phyloP scores from a whole-genome alignment of 257 asterid genomes.

The Handroanthus guayacan region DNA sequence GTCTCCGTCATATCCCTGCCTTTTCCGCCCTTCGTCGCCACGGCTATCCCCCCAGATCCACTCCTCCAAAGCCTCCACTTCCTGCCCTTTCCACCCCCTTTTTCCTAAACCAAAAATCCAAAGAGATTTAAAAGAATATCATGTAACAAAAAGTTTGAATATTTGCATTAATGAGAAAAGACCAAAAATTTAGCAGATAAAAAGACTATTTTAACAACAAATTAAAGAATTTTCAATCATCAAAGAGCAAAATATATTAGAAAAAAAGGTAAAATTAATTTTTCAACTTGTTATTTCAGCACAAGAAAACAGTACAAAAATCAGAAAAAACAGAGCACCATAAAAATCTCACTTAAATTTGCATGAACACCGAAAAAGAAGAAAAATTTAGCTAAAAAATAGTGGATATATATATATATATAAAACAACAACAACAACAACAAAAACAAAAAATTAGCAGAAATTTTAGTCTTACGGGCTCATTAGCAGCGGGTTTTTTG shows the following conservation, averaged over 20 bases:
- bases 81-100: slow-evolving; percentile 66
- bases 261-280: background rate
- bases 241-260: background rate
- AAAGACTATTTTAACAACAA: background rate
- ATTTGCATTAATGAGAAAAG: background rate
- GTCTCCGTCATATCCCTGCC: slow-evolving; percentile 51
- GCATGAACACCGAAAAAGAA: background rate
- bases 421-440: background rate
- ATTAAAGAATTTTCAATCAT: background rate
- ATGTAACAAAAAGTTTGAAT: background rate
- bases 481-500: slow-evolving; percentile 55
- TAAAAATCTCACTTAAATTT: background rate
- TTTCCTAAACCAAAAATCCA: slow-evolving; percentile 45
- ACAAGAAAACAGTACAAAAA: too few relatives aligned
- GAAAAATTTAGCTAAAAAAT: background rate
- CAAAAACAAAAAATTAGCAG: background rate
- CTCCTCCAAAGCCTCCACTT: slow-evolving; percentile 98
- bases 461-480: slow-evolving; percentile 51
- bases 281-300: slow-evolving; percentile 10
- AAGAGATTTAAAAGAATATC: slow-evolving; percentile 4
- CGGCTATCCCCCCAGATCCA: slow-evolving; percentile 64
- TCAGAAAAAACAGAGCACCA: background rate
- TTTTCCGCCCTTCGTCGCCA: slow-evolving; percentile 52
- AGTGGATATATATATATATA: background rate
- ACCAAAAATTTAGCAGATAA: background rate